Evolutionary conservation across 148 eudicot species (phyloP), one percentile per base, ranked within the genome.

Genomic region (Amaranthus hypochondriacus): DNA sequence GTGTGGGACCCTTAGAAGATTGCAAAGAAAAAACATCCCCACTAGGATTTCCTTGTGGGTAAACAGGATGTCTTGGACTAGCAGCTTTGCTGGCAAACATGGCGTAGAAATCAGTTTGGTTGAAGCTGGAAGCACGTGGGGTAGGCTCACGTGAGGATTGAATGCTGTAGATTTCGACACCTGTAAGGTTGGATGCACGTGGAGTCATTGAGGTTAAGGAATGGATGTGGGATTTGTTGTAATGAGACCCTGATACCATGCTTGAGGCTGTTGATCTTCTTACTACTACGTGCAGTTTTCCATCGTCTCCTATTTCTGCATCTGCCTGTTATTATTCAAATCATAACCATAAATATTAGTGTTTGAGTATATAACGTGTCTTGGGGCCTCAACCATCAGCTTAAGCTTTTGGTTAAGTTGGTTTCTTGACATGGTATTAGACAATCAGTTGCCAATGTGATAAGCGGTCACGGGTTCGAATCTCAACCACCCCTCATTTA

Each of bases 141-240:
- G 97, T 92, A 0, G 97, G 98, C 76, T 88, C 98, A 5, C 98
- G 74, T 0, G 98, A 94, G 11, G 97, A 91, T 14, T 94, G 98
- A 3, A 90, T 91, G 11, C 97, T 92, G 82, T 95, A 95, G 68
- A 92, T 95, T 85, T 95, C 98, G 0, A 92, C 98, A 0, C 97
- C 98, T 9, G 97, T 92, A 15, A 95, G 72, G 48, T 94, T 94
- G 0, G 98, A 94, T 0, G 96, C 97, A 4, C 98, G 76, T 0
- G 98, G 97, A 0, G 98, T 94, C 76, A 93, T 90, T 0, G 81
- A 87, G 4, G 83, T 83, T 4, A 84, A 58, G 0, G 89, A 83
- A 62, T 86, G 81, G 5, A 86, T 56, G 68, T 86, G 83, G 0
- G 92, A 83, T 44, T 86, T 88, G 68, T 88, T 85, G 77, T 89